phyloP scores from a whole-genome alignment of 176 grass and related monocot genomes.

The Eremochloa ophiuroides region DNA sequence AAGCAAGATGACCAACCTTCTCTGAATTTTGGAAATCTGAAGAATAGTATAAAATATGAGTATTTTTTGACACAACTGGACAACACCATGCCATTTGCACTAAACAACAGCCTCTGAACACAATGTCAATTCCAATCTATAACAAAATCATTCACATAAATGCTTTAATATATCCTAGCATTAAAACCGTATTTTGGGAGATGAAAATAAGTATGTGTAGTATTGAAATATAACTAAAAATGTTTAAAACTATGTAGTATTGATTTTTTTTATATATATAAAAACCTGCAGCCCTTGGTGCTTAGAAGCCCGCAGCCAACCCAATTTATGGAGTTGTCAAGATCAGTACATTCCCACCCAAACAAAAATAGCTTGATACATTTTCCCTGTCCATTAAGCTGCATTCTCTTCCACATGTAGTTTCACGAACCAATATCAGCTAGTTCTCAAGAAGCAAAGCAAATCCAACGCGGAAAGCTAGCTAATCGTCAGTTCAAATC shows the following conservation, averaged over 20 bases:
- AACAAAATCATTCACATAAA: neutral
- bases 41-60: neutral
- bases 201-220: neutral
- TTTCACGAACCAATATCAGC: neutral
- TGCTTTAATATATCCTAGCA: neutral
- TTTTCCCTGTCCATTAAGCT: too few species aligned
- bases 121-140: neutral
- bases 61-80: neutral
- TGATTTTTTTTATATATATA: too few species aligned
- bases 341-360: too few species aligned
- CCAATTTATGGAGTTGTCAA: too few species aligned
- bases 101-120: neutral
- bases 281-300: too few species aligned
- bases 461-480: neutral
- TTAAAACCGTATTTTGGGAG: neutral
- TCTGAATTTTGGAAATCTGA: neutral
- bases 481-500: neutral
- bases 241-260: too few species aligned
- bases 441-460: neutral
- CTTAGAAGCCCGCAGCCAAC: too few species aligned
- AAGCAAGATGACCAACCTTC: neutral
- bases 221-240: too few species aligned
- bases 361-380: too few species aligned
- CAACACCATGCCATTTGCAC: neutral
- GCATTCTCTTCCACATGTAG: too few species aligned